A percentile compares a stretch with the other conserved stretches of the same genome.
Evolutionary conservation across 2,329 filamentous ascomycete genomes (phyloP).

Genomic region (Pleurostoma richardsiae): DNA sequence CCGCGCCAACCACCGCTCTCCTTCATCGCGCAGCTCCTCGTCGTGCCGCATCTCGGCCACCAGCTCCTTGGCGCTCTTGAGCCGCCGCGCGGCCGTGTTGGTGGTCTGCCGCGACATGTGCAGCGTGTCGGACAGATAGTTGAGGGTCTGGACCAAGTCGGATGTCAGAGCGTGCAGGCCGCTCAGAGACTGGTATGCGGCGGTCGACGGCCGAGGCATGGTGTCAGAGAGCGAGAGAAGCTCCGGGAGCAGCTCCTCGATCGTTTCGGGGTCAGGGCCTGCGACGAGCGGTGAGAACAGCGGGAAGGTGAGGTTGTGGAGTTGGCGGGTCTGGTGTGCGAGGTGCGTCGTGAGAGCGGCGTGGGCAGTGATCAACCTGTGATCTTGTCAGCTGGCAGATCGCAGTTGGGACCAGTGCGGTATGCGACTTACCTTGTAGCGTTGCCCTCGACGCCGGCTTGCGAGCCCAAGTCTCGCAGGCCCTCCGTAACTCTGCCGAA

Average conservation of each 20-base stretch:
- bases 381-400: neutral
- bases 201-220: constrained; percentile 60
- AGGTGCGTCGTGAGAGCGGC: constrained; percentile 71
- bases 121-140: constrained; percentile 82
- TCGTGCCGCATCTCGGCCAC: constrained; percentile 82
- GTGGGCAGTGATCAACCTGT: constrained; percentile 69
- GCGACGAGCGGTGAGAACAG: constrained; percentile 65
- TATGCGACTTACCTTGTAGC: constrained; percentile 55
- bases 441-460: constrained; percentile 66
- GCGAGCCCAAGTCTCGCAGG: constrained; percentile 68
- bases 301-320: constrained; percentile 68
- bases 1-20: constrained; percentile 72
- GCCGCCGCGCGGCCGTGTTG: constrained; percentile 69
- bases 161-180: constrained; percentile 65
- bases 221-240: constrained; percentile 59
- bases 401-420: neutral
- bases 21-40: constrained; percentile 76
- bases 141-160: constrained; percentile 74
- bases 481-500: constrained; percentile 64
- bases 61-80: constrained; percentile 79
- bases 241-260: constrained; percentile 65
- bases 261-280: constrained; percentile 56
- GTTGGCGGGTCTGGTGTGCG: constrained; percentile 66
- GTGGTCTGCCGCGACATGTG: constrained; percentile 93
- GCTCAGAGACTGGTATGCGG: constrained; percentile 61